These are phyloP conservation scores for Trichoderma atroviride DNA, from an alignment of 2,329 filamentous ascomycete genomes.

Conservation along the genomic window DNA sequence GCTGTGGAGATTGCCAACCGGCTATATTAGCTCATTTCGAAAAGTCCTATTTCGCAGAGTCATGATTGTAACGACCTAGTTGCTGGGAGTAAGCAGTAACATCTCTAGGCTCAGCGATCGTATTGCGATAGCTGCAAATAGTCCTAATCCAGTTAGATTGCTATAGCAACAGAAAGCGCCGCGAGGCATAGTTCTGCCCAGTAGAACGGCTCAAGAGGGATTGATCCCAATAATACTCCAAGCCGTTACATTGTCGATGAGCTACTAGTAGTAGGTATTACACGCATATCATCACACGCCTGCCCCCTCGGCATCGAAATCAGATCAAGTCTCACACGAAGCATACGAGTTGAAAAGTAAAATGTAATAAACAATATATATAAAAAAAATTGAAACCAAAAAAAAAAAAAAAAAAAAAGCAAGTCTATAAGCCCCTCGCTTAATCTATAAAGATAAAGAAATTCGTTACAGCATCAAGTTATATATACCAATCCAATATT, in stretches of 20 bases:
- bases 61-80: background rate
- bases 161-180: background rate
- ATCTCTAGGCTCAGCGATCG: background rate
- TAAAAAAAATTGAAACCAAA: background rate
- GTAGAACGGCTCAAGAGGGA: background rate
- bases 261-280: too few relatives aligned
- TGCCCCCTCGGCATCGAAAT: background rate
- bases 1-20: background rate
- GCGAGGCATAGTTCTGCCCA: background rate
- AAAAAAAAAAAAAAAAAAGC: background rate
- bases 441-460: conserved; percentile 11
- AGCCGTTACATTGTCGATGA: too few relatives aligned
- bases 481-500: conserved; percentile 2
- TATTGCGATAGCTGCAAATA: background rate
- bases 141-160: background rate
- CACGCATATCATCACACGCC: background rate
- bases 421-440: conserved; percentile 18
- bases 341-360: too few relatives aligned
- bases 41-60: background rate
- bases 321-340: background rate
- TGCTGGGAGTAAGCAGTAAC: background rate
- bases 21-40: background rate
- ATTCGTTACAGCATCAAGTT: conserved; percentile 22
- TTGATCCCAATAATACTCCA: too few relatives aligned
- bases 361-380: background rate